These are phyloP conservation scores for Tuber indicum DNA, from an alignment of 495 filamentous ascomycete species.

Conservation along the genomic window DNA sequence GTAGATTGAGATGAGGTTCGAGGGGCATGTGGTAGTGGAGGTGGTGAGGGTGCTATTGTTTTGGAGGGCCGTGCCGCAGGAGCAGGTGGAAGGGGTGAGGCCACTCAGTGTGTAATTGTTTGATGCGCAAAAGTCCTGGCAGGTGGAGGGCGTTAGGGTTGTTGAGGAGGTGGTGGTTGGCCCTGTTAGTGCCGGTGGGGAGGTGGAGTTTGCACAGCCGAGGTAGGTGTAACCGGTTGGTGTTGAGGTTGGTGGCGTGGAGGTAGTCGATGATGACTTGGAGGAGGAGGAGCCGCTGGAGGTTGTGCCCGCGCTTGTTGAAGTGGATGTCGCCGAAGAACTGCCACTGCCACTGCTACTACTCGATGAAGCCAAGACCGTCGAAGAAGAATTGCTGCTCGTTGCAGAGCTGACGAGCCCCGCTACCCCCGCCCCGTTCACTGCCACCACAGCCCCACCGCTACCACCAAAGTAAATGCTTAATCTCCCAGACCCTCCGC, in stretches of 20 bases:
- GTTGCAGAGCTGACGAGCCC: background rate
- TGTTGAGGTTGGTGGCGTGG: constrained; percentile 10
- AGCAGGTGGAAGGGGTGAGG: constrained; percentile 45
- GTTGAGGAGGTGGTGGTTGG: constrained; percentile 13
- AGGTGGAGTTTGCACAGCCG: constrained; percentile 56
- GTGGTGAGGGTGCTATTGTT: constrained; percentile 44
- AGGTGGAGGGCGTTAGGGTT: constrained; percentile 41
- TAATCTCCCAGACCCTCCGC: constrained; percentile 20
- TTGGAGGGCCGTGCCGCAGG: constrained; percentile 48
- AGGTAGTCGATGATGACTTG: background rate
- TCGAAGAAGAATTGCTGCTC: background rate
- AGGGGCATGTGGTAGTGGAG: constrained; percentile 48
- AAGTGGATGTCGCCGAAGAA: background rate
- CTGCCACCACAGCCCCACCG: background rate
- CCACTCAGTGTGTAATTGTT: constrained; percentile 51
- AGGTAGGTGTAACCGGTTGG: constrained; percentile 32
- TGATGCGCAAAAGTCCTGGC: constrained; percentile 47
- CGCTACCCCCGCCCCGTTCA: background rate
- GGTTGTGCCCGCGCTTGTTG: background rate
- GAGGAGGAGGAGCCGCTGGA: background rate
- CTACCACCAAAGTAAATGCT: constrained; percentile 11
- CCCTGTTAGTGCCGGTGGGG: constrained; percentile 46
- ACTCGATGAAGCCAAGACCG: background rate
- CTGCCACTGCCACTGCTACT: background rate
- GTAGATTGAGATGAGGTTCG: constrained; percentile 49